Evolutionary conservation across 257 asterid genomes (phyloP), one percentile per base, ranked within the genome.

Genomic region (Nicotiana tabacum): DNA sequence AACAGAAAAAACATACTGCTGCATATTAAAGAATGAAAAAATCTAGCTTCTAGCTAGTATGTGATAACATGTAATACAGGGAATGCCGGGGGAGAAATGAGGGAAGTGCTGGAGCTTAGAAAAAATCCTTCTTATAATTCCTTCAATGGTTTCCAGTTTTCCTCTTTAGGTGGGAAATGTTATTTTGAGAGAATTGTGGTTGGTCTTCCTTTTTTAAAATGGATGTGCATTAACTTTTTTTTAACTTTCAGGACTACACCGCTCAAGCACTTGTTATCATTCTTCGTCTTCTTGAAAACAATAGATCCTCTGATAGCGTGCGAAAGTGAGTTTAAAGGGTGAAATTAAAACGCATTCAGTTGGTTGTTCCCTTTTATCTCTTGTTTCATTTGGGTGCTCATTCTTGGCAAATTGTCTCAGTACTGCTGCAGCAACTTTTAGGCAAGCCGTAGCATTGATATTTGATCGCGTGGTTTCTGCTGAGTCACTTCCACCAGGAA

Each of bases 401-500:
- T 76, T 62, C 76, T 62, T 84, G 83, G 82, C 80, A 55, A 84
- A 85, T 80, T 85, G 88, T 56, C 89, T 87, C 93, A 96, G 99
- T 86, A 96, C 99, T 89, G 99, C 99, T 65, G 99, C 99, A 87
- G 99, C 99, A 93, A 96, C 99, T 69, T 94, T 96, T 92, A 91
- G 99, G 86, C 99, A 96, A 87, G 98, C 98, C 84, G 99, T 93
- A 83, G 99, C 99, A 60, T 86, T 96, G 93, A 92, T 96, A 85
- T 96, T 96, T 88, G 99, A 96, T 89, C 92, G 89, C 17, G 98
- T 96, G 86, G 88, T 93, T 86, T 66, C 77, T 76, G 90, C 94
- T 77, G 99, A 96, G 89, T 91, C 98, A 85, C 92, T 96, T 77
- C 98, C 98, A 70, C 86, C 94, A 1, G 99, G 95, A 57, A 92